phyloP scores from a whole-genome alignment of 345 rosid genomes.

The Lenwebbia sp. region DNA sequence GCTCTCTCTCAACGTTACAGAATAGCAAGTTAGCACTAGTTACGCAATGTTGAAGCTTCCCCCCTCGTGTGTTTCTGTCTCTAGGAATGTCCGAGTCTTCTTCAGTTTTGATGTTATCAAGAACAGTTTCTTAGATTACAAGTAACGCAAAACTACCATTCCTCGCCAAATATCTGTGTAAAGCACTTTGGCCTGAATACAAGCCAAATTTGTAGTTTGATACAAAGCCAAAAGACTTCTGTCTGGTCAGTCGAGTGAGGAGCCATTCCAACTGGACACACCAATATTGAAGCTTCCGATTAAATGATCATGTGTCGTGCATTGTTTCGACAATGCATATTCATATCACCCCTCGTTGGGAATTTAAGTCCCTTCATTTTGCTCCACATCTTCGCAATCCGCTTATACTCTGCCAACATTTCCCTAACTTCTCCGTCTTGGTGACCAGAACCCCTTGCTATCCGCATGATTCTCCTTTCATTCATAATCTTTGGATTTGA shows the following conservation, averaged over 20 bases:
- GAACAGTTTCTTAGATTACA: background rate
- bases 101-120: background rate
- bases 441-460: constrained; percentile 88
- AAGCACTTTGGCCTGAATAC: no score
- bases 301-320: constrained; percentile 60
- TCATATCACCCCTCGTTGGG: constrained; percentile 78
- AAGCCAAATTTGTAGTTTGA: no score
- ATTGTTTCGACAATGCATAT: constrained; percentile 60
- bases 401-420: constrained; percentile 84
- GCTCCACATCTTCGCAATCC: constrained; percentile 72
- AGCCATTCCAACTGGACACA: no score
- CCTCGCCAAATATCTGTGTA: no score
- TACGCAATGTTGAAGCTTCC: background rate
- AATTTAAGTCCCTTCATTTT: constrained; percentile 84
- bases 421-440: constrained; percentile 68
- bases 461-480: constrained; percentile 64
- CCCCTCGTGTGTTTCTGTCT: background rate
- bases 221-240: no score
- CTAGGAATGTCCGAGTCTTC: background rate
- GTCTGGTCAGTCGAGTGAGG: no score
- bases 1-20: background rate
- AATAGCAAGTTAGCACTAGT: background rate
- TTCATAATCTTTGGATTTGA: constrained; percentile 66
- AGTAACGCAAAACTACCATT: no score
- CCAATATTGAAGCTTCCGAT: no score